phyloP scores from a whole-genome alignment of 2,329 filamentous ascomycete species.

The Penicillium vulpinum region DNA sequence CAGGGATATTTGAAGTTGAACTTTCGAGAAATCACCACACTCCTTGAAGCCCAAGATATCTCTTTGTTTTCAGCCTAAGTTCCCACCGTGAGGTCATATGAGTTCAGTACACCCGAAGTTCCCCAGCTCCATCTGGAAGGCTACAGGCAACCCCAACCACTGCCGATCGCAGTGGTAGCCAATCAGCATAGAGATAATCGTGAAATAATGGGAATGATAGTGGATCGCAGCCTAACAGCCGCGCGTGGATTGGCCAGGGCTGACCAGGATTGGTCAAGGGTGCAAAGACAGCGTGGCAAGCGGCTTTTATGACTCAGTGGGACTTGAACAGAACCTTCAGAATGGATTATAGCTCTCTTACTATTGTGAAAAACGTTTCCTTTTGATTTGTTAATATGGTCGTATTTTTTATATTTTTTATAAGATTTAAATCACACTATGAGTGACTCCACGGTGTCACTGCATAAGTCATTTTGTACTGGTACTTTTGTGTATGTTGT shows the following conservation, averaged over 20 bases:
- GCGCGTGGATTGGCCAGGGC: constrained; percentile 3
- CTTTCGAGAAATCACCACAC: constrained; percentile 16
- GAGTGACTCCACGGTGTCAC: constrained; percentile 5
- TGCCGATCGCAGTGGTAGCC: constrained; percentile 11
- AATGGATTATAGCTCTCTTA: background rate
- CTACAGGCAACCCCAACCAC: constrained; percentile 16
- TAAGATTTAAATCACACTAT: background rate
- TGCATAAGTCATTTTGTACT: background rate
- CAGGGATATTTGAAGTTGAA: background rate
- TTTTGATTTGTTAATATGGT: background rate
- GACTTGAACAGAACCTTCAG: background rate
- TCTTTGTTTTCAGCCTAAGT: constrained; percentile 8
- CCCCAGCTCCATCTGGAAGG: constrained; percentile 8
- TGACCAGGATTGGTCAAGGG: background rate
- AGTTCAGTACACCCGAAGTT: constrained; percentile 1
- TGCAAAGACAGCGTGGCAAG: constrained; percentile 19
- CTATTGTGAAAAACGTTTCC: background rate
- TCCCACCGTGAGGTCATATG: constrained; percentile 9
- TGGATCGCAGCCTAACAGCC: constrained; percentile 5
- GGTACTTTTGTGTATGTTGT: too few relatives aligned
- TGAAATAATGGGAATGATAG: constrained; percentile 1
- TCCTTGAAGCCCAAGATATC: background rate
- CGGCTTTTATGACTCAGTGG: constrained; percentile 12
- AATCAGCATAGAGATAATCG: constrained; percentile 8
- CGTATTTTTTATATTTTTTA: background rate